Evolutionary conservation across 164 flowering plant species (phyloP).

Genomic region (Protea cynaroides): DNA sequence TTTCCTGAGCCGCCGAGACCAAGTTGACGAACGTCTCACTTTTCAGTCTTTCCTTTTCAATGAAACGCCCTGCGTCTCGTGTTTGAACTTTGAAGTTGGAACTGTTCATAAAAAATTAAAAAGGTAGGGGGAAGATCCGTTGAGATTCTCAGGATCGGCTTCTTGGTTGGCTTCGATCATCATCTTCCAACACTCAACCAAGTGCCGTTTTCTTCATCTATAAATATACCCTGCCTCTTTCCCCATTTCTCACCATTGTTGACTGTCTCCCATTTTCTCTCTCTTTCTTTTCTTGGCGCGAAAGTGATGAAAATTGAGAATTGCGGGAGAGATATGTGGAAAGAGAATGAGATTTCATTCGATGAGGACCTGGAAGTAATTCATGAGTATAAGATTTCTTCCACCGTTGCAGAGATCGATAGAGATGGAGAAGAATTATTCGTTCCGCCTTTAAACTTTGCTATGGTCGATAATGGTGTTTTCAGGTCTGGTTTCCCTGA

Average conservation of each 20-base stretch:
- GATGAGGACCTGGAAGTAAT: constrained; percentile 7
- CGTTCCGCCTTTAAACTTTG: constrained; percentile 80
- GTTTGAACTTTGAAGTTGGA: no score
- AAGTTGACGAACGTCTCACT: no score
- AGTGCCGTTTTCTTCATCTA: no score
- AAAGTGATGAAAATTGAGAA: constrained; percentile 13
- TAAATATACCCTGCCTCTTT: no score
- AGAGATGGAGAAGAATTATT: constrained; percentile 26
- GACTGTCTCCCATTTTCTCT: no score
- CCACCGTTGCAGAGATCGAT: constrained; percentile 16
- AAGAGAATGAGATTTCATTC: constrained; percentile 21
- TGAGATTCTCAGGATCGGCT: not conserved
- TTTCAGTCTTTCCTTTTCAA: no score
- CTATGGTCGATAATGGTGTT: constrained; percentile 85
- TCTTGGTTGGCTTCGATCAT: not conserved
- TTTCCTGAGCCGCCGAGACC: no score
- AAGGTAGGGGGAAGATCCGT: constrained; percentile 3
- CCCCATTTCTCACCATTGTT: no score
- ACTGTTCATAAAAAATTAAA: constrained; percentile 7
- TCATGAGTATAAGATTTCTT: not conserved
- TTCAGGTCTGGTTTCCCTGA: constrained; percentile 93
- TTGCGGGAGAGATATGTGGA: constrained; percentile 15
- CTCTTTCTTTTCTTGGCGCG: not conserved
- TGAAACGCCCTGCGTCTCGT: no score
- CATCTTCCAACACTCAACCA: not conserved